A percentile compares a stretch with the other conserved stretches of the same genome.
Conservation (phyloP, 176 grass and related monocot genomes). For the Zea luxurians region DNA sequence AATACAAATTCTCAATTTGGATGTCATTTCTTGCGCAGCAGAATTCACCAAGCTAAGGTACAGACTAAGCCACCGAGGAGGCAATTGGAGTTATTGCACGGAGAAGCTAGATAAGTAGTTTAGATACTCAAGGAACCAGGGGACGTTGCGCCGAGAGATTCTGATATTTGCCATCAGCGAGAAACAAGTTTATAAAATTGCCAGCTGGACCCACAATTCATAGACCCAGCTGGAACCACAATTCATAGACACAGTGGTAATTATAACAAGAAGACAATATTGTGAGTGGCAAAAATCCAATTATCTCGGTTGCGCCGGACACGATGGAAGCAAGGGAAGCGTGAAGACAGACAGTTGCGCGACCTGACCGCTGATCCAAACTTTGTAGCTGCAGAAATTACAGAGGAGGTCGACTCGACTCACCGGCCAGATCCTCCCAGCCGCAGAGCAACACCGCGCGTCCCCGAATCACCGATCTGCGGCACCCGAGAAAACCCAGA, state of each 20-base stretch:
- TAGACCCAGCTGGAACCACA: too few relatives aligned
- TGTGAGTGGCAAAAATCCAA: too few relatives aligned
- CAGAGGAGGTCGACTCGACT: neutral
- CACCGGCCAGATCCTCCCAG: conserved; percentile 45
- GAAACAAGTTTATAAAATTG: too few relatives aligned
- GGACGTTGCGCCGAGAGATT: too few relatives aligned
- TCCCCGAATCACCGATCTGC: conserved; percentile 45
- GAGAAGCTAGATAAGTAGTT: neutral
- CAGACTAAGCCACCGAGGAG: neutral
- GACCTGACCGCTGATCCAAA: neutral
- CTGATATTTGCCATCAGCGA: too few relatives aligned
- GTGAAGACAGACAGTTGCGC: neutral
- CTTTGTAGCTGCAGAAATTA: neutral
- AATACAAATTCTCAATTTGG: too few relatives aligned
- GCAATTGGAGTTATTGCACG: neutral
- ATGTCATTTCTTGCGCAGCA: neutral
- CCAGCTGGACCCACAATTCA: too few relatives aligned
- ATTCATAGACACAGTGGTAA: too few relatives aligned
- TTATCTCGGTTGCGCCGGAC: neutral
- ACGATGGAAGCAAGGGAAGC: neutral
- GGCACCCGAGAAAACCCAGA: neutral
- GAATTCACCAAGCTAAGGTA: neutral
- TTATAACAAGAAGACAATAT: too few relatives aligned
- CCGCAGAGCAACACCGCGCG: conserved; percentile 18
- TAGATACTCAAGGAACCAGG: neutral